Evolutionary conservation across 768 basidiomycete species (phyloP).

Genomic region (Leccinellum luteum): DNA sequence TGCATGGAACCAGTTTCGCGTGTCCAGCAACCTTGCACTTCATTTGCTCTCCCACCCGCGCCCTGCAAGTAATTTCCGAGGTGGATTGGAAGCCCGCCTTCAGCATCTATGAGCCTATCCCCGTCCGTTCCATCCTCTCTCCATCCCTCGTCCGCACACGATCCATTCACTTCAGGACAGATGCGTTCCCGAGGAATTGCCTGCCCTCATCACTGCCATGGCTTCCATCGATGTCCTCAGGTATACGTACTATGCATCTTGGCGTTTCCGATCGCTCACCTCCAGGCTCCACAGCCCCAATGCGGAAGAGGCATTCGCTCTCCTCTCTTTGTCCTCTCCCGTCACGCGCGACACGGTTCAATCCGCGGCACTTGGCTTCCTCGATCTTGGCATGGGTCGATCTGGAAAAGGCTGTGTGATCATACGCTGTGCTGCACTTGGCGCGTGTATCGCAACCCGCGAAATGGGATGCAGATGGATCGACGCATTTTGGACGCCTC

Average conservation of each 20-base stretch:
- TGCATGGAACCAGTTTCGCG: constrained; percentile 51
- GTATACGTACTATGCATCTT: constrained; percentile 32
- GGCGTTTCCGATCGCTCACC: constrained; percentile 2
- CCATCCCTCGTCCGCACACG: not conserved
- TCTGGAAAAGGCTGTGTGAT: constrained; percentile 57
- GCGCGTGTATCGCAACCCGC: constrained; percentile 60
- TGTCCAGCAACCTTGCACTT: constrained; percentile 66
- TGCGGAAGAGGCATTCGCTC: constrained; percentile 73
- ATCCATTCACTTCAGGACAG: constrained; percentile 48
- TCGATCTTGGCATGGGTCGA: constrained; percentile 56
- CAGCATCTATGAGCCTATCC: constrained; percentile 84
- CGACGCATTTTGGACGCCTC: constrained; percentile 67
- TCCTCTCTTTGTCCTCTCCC: constrained; percentile 53
- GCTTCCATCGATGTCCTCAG: constrained; percentile 66
- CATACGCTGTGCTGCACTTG: constrained; percentile 71
- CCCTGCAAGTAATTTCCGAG: constrained; percentile 63
- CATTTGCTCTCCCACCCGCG: constrained; percentile 79
- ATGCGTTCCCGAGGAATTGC: constrained; percentile 77
- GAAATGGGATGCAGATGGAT: constrained; percentile 55
- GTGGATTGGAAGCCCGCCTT: constrained; percentile 60
- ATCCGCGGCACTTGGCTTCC: constrained; percentile 60
- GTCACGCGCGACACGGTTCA: constrained; percentile 54
- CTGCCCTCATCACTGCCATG: constrained; percentile 59
- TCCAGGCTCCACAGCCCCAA: constrained; percentile 75
- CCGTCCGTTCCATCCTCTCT: constrained; percentile 45